Evolutionary conservation across 345 rosid genomes (phyloP), one percentile per base, ranked within the genome.

Genomic region (Kandelia obovata): DNA sequence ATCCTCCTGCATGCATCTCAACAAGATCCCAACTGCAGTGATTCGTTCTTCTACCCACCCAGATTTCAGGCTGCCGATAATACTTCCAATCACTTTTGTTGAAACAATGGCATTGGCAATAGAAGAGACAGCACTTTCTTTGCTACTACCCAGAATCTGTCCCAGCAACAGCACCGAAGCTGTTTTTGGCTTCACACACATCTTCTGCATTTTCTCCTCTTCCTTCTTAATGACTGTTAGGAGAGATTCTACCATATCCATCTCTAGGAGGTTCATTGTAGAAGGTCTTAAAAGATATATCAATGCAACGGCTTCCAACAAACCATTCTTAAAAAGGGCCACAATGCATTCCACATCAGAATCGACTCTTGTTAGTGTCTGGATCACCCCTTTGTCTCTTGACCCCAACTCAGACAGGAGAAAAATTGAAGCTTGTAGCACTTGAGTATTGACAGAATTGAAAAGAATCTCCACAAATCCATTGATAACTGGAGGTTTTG

Each of bases 401-500:
- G 84, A 88, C 3, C 88, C 89, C 64, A 88, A 78, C 68, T 88
- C 94, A 34, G 85, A 86, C 51, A 88, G 75, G 35, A 88, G 83
- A 66, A 82, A 83, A 60, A 86, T 70, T 0, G 90, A 80, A 34
- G 89, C 89, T 68, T 75, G 74, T 51, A 85, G 69, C 23, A 86
- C 88, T 61, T 60, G 72, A 6, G 77, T 60, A 65, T 86, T 78
- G 16, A 76, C 81, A 26, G 91, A 88, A 79, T 86, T 88, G 80
- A 82, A 80, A 35, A 88, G 85, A 68, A 86, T 78, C 83, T 83
- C 94, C 68, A 86, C 85, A 20, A 88, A 85, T 13, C 94, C 88
- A 51, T 86, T 83, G 20, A 88, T 65, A 28, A 82, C 89, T 0
- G 89, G 76, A 31, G 91, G 89, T 68, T 78, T 83, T 11, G 88